phyloP scores from a whole-genome alignment of 768 basidiomycete genomes.

The Collybiopsis confluens region DNA sequence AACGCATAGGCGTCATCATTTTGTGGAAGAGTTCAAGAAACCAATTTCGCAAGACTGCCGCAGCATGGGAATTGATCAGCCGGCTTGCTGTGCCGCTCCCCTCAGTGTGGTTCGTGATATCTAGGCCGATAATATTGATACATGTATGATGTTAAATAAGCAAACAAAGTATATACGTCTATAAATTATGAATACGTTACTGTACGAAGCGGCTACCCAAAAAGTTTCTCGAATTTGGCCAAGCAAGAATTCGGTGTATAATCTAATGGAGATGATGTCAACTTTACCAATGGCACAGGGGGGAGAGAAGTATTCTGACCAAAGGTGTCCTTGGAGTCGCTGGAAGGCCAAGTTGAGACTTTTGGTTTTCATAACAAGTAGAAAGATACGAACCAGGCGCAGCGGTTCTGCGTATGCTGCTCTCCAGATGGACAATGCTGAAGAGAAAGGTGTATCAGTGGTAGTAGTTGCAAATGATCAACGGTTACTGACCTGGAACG shows the following conservation, averaged over 20 bases:
- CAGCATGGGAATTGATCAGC: neutral
- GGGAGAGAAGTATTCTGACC: constrained; percentile 36
- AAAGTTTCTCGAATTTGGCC: constrained; percentile 33
- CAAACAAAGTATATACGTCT: too few relatives aligned
- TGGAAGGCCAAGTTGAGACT: too few relatives aligned
- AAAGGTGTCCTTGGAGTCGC: constrained; percentile 67
- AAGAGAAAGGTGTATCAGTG: too few relatives aligned
- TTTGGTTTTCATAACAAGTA: too few relatives aligned
- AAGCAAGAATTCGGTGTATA: constrained; percentile 39
- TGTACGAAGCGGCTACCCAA: constrained; percentile 21
- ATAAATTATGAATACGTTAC: too few relatives aligned
- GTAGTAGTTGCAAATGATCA: too few relatives aligned
- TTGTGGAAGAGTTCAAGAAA: constrained; percentile 11
- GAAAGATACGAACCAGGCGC: constrained; percentile 37
- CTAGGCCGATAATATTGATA: too few relatives aligned
- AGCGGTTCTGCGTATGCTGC: constrained; percentile 53
- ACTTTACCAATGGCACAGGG: neutral
- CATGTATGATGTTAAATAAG: neutral
- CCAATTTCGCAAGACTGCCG: neutral
- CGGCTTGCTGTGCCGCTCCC: neutral
- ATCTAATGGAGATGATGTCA: constrained; percentile 22
- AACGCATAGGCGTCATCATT: constrained; percentile 58
- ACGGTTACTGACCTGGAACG: constrained; percentile 42
- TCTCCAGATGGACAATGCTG: constrained; percentile 60
- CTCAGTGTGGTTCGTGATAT: too few relatives aligned